Conservation (phyloP, 352 stramenopile species). For the Phytopythium oedochilum region DNA sequence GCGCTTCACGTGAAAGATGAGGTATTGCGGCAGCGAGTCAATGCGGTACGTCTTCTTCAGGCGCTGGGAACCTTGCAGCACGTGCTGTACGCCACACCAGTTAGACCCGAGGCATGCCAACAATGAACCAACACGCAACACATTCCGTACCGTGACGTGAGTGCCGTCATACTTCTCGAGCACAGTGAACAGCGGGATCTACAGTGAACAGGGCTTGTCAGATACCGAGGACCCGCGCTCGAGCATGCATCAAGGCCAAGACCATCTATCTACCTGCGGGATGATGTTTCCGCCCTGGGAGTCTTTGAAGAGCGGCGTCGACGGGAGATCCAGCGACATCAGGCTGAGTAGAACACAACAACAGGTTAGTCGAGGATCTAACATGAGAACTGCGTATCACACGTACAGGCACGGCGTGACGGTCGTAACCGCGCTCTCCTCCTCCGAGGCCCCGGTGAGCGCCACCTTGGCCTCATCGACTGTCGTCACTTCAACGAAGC, state of each 20-base stretch:
- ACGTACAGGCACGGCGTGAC: constrained; percentile 72
- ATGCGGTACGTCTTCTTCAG: constrained; percentile 93
- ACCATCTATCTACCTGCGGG: constrained; percentile 85
- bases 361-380: not conserved
- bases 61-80: constrained; percentile 76
- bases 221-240: not conserved
- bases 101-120: too few relatives aligned
- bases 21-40: constrained; percentile 88
- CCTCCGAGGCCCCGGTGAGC: constrained; percentile 23
- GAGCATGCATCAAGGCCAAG: not conserved
- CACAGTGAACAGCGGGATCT: constrained; percentile 96
- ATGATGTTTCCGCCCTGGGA: constrained; percentile 96
- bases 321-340: constrained; percentile 96
- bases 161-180: constrained; percentile 97
- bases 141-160: constrained; percentile 45
- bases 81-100: constrained; percentile 35
- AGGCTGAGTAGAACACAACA: constrained; percentile 59
- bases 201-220: constrained; percentile 3
- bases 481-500: constrained; percentile 91
- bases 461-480: constrained; percentile 47
- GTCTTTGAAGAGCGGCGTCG: constrained; percentile 98
- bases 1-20: constrained; percentile 97
- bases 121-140: not conserved
- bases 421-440: constrained; percentile 25
- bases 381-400: not conserved